Evolutionary conservation across 305 asterid species (phyloP), one percentile per base, ranked within the genome.

Genomic region (Fraxinus latifolia): DNA sequence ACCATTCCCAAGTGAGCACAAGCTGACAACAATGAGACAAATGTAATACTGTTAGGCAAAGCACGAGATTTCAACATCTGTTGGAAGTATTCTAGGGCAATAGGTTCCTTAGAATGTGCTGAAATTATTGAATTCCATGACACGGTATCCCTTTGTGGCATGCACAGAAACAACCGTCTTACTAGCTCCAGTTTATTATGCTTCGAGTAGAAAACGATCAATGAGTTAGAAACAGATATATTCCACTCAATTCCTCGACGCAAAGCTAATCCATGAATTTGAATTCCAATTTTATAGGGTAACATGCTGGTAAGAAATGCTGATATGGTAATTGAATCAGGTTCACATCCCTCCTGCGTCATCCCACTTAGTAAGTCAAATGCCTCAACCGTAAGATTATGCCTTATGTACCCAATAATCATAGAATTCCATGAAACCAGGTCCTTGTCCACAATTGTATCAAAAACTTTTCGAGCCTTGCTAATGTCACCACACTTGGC

Each of bases 101-200:
- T 42, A 1, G 86, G 73, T 34, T 91, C 89, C 79, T 90, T 90
- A 4, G 91, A 83, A 77, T 92, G 97, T 72, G 96, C 94, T 17
- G 96, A 88, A 74, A 95, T 94, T 72, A 94, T 90, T 1, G 99
- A 91, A 81, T 95, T 95, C 99, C 98, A 95, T 0, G 98, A 91
- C 29, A 95, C 91, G 0, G 86, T 86, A 39, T 94, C 99, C 87
- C 86, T 90, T 68, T 84, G 81, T 0, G 87, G 92, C 96, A 95
- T 92, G 44, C 78, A 12, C 39, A 90, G 89, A 76, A 95, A 94
- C 75, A 95, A 60, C 91, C 90, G 86, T 81, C 92, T 85, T 36
- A 84, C 92, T 81, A 78, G 81, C 4, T 44, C 47, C 76, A 91
- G 50, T 50, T 79, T 82, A 0, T 60, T 68, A 5, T 82, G 83